Evolutionary conservation across 2,329 filamentous ascomycete genomes (phyloP).

Genomic region (Cordyceps militaris): DNA sequence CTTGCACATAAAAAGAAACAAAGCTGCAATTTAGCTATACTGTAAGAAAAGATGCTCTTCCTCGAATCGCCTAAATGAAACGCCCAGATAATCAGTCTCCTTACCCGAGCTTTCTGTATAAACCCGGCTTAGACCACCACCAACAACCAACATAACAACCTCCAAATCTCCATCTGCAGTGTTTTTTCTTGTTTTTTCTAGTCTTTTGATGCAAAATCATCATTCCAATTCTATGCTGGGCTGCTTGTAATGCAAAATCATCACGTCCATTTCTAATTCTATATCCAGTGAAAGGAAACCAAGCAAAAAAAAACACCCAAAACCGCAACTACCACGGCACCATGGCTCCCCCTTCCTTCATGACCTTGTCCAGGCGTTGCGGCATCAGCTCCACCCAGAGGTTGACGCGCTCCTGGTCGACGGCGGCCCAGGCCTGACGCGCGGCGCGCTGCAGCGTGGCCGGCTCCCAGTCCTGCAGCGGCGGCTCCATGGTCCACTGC

Average conservation of each 20-base stretch:
- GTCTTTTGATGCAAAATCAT: neutral
- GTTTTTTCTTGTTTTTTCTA: neutral
- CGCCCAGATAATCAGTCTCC: neutral
- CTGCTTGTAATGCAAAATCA: neutral
- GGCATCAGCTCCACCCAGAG: slow-evolving; percentile 33
- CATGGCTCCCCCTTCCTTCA: slow-evolving; percentile 26
- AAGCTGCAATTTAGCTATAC: neutral
- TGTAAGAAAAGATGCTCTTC: no score
- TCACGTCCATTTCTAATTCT: neutral
- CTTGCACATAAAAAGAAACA: neutral
- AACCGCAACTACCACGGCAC: slow-evolving; percentile 23
- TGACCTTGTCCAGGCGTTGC: slow-evolving; percentile 25
- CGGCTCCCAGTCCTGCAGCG: slow-evolving; percentile 27
- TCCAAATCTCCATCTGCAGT: neutral
- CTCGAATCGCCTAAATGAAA: no score
- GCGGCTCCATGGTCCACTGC: slow-evolving; percentile 25
- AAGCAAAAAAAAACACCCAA: neutral
- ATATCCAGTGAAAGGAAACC: neutral
- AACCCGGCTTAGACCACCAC: neutral
- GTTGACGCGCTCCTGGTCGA: slow-evolving; percentile 23
- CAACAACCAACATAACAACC: no score
- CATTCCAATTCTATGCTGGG: neutral
- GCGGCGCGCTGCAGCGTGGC: slow-evolving; percentile 26
- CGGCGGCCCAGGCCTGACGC: slow-evolving; percentile 17
- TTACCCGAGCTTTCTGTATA: no score